phyloP scores from a whole-genome alignment of 306 rosid genomes.

The Acmispon strigosus region DNA sequence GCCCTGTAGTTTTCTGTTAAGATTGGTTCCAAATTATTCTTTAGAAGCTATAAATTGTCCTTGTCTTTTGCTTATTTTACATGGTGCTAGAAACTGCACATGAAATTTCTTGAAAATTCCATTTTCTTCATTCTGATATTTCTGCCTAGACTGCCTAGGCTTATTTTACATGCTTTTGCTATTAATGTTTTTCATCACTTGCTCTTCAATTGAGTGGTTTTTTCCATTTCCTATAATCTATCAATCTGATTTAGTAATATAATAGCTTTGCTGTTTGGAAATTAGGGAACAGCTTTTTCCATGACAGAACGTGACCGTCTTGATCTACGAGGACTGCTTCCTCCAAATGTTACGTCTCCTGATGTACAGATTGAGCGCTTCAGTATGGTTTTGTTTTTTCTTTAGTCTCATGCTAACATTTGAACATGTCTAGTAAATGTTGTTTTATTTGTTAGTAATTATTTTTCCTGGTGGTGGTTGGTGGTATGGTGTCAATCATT shows the following conservation, averaged over 20 bases:
- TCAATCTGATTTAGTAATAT: slow-evolving; percentile 6
- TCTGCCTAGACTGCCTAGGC: slow-evolving; percentile 2
- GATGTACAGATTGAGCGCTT: slow-evolving; percentile 88
- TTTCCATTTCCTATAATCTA: neutral
- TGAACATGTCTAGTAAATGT: neutral
- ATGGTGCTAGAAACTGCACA: neutral
- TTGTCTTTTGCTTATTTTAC: slow-evolving; percentile 4
- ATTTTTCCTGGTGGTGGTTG: neutral
- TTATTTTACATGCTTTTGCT: slow-evolving; percentile 12
- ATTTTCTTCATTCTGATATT: slow-evolving; percentile 12
- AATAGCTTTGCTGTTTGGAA: slow-evolving; percentile 19
- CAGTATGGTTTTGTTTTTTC: slow-evolving; percentile 47
- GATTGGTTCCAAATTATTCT: too few relatives aligned
- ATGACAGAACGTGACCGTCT: slow-evolving; percentile 96
- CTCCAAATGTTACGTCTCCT: slow-evolving; percentile 92
- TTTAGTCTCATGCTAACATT: neutral
- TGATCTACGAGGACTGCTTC: slow-evolving; percentile 97
- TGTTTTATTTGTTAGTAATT: neutral
- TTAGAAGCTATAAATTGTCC: neutral
- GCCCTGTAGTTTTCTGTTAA: too few relatives aligned
- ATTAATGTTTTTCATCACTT: neutral
- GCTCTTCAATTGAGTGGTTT: neutral
- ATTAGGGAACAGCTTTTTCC: slow-evolving; percentile 92
- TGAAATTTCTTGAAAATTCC: neutral
- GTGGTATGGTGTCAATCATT: neutral